Evolutionary conservation across 345 rosid genomes (phyloP).

Genomic region (Populus alba): DNA sequence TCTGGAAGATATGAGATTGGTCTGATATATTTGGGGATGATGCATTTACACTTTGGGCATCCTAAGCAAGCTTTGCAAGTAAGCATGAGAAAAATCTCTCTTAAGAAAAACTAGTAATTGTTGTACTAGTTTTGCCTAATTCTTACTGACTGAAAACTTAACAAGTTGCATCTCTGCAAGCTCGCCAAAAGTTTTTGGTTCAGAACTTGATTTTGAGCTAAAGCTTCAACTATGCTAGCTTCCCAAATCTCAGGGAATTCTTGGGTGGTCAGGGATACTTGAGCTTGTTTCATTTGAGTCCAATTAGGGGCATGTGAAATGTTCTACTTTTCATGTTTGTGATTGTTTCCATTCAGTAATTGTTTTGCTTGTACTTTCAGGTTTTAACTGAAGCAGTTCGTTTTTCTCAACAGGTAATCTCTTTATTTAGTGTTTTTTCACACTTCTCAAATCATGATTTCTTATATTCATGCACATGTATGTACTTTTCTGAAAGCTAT

Average conservation of each 20-base stretch:
- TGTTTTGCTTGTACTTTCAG: slow-evolving; percentile 42
- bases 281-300: neutral
- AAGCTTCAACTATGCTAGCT: neutral
- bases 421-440: slow-evolving; percentile 2
- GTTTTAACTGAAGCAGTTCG: slow-evolving; percentile 92
- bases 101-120: neutral
- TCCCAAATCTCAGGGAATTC: neutral
- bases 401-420: slow-evolving; percentile 73
- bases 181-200: neutral
- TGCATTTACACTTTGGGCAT: slow-evolving; percentile 97
- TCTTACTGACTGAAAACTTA: neutral
- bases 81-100: slow-evolving; percentile 13
- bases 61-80: slow-evolving; percentile 94
- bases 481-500: neutral
- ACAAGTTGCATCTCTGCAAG: neutral
- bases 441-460: neutral
- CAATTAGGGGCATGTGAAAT: neutral
- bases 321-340: neutral
- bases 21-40: slow-evolving; percentile 82
- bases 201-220: neutral
- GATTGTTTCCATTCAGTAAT: slow-evolving; percentile 11
- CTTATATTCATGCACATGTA: neutral
- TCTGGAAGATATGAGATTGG: slow-evolving; percentile 79
- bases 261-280: neutral
- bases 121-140: neutral